phyloP scores from a whole-genome alignment of 1,284 basidiomycete species.

The Xerocomus cyaneibrunnescens region DNA sequence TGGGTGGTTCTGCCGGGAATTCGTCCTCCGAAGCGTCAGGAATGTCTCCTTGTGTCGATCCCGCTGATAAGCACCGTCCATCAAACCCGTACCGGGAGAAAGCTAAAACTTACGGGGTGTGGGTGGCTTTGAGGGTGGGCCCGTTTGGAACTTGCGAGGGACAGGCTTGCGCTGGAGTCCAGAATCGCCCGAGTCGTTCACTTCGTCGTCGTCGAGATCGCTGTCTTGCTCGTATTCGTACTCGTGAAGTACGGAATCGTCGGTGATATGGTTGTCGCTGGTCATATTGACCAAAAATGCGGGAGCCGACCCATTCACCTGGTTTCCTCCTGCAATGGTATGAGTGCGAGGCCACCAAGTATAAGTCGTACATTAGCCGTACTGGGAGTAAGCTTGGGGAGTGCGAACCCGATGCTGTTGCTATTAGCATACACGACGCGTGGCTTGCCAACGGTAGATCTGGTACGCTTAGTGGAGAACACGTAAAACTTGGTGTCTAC shows the following conservation, averaged over 20 bases:
- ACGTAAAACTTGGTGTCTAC: constrained; percentile 32
- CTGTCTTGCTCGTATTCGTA: constrained; percentile 33
- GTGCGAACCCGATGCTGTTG: constrained; percentile 12
- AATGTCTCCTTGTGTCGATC: background rate
- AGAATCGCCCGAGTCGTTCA: background rate
- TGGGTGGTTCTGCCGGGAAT: constrained; percentile 15
- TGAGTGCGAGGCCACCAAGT: constrained; percentile 1
- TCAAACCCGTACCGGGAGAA: background rate
- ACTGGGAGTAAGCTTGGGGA: constrained; percentile 20
- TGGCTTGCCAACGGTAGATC: constrained; percentile 17
- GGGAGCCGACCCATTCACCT: constrained; percentile 3
- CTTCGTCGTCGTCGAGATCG: constrained; percentile 30
- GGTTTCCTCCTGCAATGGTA: constrained; percentile 9
- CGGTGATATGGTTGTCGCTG: constrained; percentile 18
- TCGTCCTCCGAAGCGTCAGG: background rate
- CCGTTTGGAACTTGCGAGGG: background rate
- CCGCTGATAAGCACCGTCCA: background rate
- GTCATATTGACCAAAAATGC: constrained; percentile 28
- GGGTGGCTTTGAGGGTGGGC: constrained; percentile 5
- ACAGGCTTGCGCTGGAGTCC: background rate
- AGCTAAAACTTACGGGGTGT: constrained; percentile 6
- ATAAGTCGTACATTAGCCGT: background rate
- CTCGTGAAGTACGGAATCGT: constrained; percentile 26
- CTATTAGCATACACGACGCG: constrained; percentile 28
- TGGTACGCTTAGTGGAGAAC: constrained; percentile 22